phyloP scores from a whole-genome alignment of 2,329 filamentous ascomycete species.

The Neofusicoccum cordaticola region DNA sequence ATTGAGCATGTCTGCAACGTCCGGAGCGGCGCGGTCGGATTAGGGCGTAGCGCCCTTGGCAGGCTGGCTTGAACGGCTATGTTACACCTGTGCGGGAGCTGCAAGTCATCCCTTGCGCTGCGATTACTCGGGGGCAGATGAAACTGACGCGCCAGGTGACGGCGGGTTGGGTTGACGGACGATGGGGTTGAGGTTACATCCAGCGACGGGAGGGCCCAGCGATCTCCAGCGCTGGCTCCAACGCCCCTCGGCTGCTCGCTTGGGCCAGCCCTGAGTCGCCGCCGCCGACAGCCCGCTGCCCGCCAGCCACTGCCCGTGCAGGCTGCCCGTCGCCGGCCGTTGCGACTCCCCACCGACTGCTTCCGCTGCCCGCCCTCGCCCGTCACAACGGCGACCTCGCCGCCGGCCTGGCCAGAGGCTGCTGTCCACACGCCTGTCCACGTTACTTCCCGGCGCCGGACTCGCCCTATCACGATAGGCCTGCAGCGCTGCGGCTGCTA shows the following conservation, averaged over 20 bases:
- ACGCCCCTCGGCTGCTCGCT: not conserved
- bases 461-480: slow-evolving; percentile 9
- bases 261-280: not conserved
- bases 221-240: not conserved
- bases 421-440: not conserved
- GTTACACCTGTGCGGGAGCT: slow-evolving; percentile 14
- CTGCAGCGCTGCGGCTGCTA: not conserved
- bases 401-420: not conserved
- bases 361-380: not conserved
- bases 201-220: slow-evolving; percentile 3
- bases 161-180: not conserved
- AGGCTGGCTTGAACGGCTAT: slow-evolving; percentile 2
- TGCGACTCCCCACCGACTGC: not conserved
- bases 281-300: not conserved
- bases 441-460: slow-evolving; percentile 8
- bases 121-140: not conserved
- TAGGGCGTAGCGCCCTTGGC: slow-evolving; percentile 15
- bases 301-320: too few relatives aligned
- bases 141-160: not conserved
- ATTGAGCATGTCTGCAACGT: slow-evolving; percentile 20
- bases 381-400: not conserved
- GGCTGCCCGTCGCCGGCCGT: too few relatives aligned
- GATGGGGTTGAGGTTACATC: slow-evolving; percentile 16
- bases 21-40: slow-evolving; percentile 14
- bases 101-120: slow-evolving; percentile 18